Evolutionary conservation across 108 stramenopile genomes (phyloP), one percentile per base, ranked within the genome.

Genomic region (Craspedostauros australis): DNA sequence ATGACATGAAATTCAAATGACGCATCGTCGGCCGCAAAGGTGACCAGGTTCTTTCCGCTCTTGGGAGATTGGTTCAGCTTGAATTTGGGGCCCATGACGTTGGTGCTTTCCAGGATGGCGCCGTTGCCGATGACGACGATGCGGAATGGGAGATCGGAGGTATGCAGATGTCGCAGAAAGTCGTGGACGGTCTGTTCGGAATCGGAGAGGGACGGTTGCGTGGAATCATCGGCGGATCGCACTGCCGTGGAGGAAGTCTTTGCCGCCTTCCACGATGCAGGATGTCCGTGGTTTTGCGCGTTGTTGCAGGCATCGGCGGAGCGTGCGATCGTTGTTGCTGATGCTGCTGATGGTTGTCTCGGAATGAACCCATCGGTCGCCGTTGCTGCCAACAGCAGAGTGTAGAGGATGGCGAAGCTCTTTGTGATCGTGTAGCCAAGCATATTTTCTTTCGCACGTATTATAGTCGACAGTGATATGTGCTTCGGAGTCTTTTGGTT

Each of bases 1-100:
- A 73, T 75, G 15, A 91, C 24, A 64, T 91, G 88, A 49, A 91
- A 84, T 73, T 91, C 88, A 74, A 84, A 86, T 15, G 74, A 74
- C 31, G 70, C 52, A 69, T 91, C 82, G 21, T 64, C 59, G 3
- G 75, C 68, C 20, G 88, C 82, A 49, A 91, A 75, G n/a, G 88
- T 86, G 24, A 82, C 45, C 1, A 91, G 40, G 50, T 50, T 54
- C 18, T 68, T 70, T 15, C 80, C 82, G 8, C 80, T 77, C 52
- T 66, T 72, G 26, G 88, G 82, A 3, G 78, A 80, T 22, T 71
- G 60, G 11, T 52, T 64, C 23, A 80, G 22, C 51, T 79, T 70
- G 16, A 68, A 46, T 23, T 50, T 70, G 0, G 84, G 76, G 46
- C 82, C 84, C 15, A 91, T 49, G 16, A 30, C 31, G 14, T 72